Evolutionary conservation across 2,329 filamentous ascomycete species (phyloP).

Genomic region (Davidsoniella australis): DNA sequence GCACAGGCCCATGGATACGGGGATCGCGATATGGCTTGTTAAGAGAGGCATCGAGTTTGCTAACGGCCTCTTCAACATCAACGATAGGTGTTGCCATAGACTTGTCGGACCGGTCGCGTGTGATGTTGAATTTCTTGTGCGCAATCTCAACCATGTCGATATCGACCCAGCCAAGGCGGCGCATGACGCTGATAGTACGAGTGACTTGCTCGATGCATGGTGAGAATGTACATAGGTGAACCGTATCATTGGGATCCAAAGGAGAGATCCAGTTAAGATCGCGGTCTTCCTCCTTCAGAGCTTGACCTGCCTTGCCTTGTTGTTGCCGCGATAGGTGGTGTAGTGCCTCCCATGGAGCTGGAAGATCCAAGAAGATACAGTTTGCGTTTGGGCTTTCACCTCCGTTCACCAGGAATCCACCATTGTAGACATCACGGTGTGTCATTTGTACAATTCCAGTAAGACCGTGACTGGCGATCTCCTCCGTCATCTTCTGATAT

Average conservation of each 20-base stretch:
- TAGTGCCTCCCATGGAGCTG: slow-evolving; percentile 65
- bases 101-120: slow-evolving; percentile 63
- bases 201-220: slow-evolving; percentile 95
- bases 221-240: slow-evolving; percentile 82
- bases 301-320: slow-evolving; percentile 16
- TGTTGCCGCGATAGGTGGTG: slow-evolving; percentile 48
- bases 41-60: slow-evolving; percentile 31
- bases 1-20: neutral
- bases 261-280: slow-evolving; percentile 19
- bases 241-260: slow-evolving; percentile 53
- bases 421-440: slow-evolving; percentile 62
- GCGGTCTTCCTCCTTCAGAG: slow-evolving; percentile 20
- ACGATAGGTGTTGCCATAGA: slow-evolving; percentile 53
- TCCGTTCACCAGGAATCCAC: slow-evolving; percentile 41
- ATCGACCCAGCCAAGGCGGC: slow-evolving; percentile 71
- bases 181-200: slow-evolving; percentile 63
- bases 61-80: slow-evolving; percentile 64
- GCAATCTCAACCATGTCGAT: slow-evolving; percentile 87
- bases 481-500: slow-evolving; percentile 49
- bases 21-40: slow-evolving; percentile 14
- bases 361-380: slow-evolving; percentile 63
- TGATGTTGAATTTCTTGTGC: slow-evolving; percentile 63
- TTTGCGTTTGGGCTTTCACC: slow-evolving; percentile 7
- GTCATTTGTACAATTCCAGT: slow-evolving; percentile 51
- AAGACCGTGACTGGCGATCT: slow-evolving; percentile 52